Evolutionary conservation across 2,329 filamentous ascomycete genomes (phyloP), one percentile per base, ranked within the genome.

Genomic region (Hypocrella siamensis): DNA sequence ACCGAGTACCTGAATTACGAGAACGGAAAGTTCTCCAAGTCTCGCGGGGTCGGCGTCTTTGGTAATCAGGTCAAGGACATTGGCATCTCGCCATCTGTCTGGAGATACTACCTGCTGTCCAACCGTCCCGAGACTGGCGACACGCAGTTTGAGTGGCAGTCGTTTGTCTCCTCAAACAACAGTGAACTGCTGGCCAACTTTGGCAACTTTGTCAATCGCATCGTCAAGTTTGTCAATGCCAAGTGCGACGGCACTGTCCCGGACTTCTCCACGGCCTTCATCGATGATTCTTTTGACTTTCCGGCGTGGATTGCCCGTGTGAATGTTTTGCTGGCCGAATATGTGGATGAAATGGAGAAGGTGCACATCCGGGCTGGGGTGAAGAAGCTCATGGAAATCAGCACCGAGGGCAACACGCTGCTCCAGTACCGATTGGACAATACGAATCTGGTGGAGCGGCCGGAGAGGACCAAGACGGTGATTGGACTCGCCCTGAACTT

Each of bases 21-120:
- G 53, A 73, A 74, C 37, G 82, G 82, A 42, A 94, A 94, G 53
- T 94, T 94, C 60, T 86, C 79, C 51, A 94, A 94, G 58, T 90
- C 82, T 31, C 71, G 84, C 45, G 81, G 80, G 19, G 71, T 94
- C 24, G 86, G 86, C 46, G 86, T 94, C 1, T 94, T 94, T 47
- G 86, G 86, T 31, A 86, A 82, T 57, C 84, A 81, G 46, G 86
- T 83, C 29, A 79, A 80, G 56, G 77, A 92, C 34, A 93, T 84
- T 7, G 85, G 84, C 15, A 70, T 94, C 14, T 70, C 79, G 12
- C 65, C 84, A 0, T 82, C 88, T 39, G 82, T 94, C n/a, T 94
- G 85, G 83, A 69, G 86, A 42, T 93, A 88, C 57, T 93, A 90
- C 59, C 70, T 94, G 16, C 66, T 93, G 24, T 79, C 84, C 28